Percentiles rank a stretch among this genome's conserved stretches.
Evolutionary conservation across 1,284 basidiomycete genomes (phyloP).

Genomic region (Moniliella sp.): DNA sequence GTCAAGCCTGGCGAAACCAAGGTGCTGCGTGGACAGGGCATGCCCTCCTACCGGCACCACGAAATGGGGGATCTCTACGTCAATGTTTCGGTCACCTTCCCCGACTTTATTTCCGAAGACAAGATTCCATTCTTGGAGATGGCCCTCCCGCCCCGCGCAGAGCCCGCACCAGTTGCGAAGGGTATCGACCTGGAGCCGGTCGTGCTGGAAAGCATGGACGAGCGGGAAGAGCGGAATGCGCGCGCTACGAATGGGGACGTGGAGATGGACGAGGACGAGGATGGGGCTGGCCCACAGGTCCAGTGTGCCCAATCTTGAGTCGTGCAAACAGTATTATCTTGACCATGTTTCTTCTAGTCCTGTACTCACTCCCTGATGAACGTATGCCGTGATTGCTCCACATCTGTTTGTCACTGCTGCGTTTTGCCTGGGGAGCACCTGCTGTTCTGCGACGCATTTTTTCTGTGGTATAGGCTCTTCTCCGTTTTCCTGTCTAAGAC

Average conservation of each 20-base stretch:
- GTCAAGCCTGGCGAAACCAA: slow-evolving; percentile 84
- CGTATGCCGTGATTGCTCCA: no score
- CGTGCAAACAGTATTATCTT: no score
- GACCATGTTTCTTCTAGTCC: no score
- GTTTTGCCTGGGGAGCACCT: no score
- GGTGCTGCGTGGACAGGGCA: slow-evolving; percentile 78
- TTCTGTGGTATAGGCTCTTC: no score
- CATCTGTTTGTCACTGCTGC: no score
- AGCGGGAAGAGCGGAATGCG: slow-evolving; percentile 45
- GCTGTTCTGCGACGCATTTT: no score
- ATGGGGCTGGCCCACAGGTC: slow-evolving; percentile 30
- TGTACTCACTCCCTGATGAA: no score
- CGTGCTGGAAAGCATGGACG: no score
- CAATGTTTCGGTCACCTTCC: slow-evolving; percentile 71
- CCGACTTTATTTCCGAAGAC: slow-evolving; percentile 52
- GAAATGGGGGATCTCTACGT: slow-evolving; percentile 83
- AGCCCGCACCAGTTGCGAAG: slow-evolving; percentile 50
- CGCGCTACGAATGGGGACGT: slow-evolving; percentile 41
- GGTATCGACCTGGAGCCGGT: slow-evolving; percentile 56
- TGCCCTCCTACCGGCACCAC: slow-evolving; percentile 94
- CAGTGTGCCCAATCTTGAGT: slow-evolving; percentile 26
- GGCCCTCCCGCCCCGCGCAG: slow-evolving; percentile 59
- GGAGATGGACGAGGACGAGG: slow-evolving; percentile 53
- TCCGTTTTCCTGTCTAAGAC: no score
- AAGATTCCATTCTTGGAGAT: slow-evolving; percentile 57